Evolutionary conservation across 495 filamentous ascomycete genomes (phyloP), one percentile per base, ranked within the genome.

Genomic region (Jackrogersella minutella): DNA sequence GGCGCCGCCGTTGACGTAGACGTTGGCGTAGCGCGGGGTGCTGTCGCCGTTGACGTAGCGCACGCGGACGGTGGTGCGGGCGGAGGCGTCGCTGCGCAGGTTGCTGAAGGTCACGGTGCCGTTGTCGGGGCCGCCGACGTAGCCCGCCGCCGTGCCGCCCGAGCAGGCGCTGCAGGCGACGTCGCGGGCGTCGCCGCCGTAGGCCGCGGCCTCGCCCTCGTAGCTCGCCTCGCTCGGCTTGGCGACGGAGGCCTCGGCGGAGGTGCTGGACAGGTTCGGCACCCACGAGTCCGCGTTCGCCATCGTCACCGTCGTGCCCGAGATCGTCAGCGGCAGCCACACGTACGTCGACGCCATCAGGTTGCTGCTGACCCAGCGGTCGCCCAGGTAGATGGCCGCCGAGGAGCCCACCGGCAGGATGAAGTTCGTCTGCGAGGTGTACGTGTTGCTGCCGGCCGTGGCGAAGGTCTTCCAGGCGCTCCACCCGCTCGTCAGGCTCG

Each of bases 251-350:
- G 72, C 61, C 3, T 69, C 60, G n/a, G 76, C 70, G 30, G 79
- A 76, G 1, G 62, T 55, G 0, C 58, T 41, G 46, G 55, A 21
- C 2, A 68, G 56, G 36, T 72, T 24, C 0, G 82, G 81, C 0
- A 84, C 76, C 86, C 85, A 88, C 62, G 80, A 82, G 11, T 82
- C 82, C 36, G 71, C 56, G 70, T 87, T 84, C 52, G 79, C 77
- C 77, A 86, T 73, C 26, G 49, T 75, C 17, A 80, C 86, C 1
- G 73, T 84, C 0, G 80, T 86, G 0, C 86, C 87, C 14, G 73
- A 78, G 67, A 91, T 80, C 3, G 64, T 79, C 1, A 90, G 76
- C 3, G 88, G 88, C 0, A 91, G 80, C 88, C 88, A 91, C 26
- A 90, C 74, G 68, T 90, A 90, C 4, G 87, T 86, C 37, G 79